These are phyloP conservation scores for Mycena citricolor DNA, from an alignment of 1,284 basidiomycete species.

Conservation along the genomic window DNA sequence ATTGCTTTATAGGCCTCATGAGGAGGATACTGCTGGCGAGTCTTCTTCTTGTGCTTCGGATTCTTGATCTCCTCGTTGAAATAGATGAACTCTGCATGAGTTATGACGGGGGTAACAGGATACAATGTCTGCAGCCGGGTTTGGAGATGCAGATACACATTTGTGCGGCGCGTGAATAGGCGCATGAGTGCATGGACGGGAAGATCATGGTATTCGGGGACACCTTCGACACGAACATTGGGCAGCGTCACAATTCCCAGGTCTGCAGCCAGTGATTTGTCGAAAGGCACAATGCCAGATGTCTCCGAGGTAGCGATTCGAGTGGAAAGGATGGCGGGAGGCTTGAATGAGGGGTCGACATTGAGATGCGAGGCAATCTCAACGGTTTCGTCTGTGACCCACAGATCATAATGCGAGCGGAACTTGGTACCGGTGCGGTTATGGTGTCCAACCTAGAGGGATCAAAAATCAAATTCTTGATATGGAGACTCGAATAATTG, in stretches of 20 bases:
- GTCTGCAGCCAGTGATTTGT: constrained; percentile 5
- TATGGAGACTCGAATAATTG: background rate
- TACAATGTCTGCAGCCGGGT: constrained; percentile 8
- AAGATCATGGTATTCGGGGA: constrained; percentile 13
- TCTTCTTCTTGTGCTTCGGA: background rate
- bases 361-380: constrained; percentile 12
- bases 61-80: constrained; percentile 6
- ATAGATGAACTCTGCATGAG: constrained; percentile 9
- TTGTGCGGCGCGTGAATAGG: constrained; percentile 10
- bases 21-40: too few species aligned
- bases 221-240: constrained; percentile 4
- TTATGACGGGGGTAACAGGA: constrained; percentile 12
- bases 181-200: constrained; percentile 13
- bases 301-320: constrained; percentile 22
- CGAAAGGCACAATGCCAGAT: constrained; percentile 12
- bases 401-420: constrained; percentile 16
- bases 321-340: constrained; percentile 19
- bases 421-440: constrained; percentile 18
- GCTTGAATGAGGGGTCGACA: constrained; percentile 13
- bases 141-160: constrained; percentile 15
- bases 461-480: too few species aligned
- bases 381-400: constrained; percentile 19
- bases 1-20: constrained; percentile 7
- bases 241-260: constrained; percentile 9
- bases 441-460: constrained; percentile 20